Percentiles rank a stretch among this genome's conserved stretches.
phyloP scores from a whole-genome alignment of 179 eudicot species.

The Actinidia chinensis region DNA sequence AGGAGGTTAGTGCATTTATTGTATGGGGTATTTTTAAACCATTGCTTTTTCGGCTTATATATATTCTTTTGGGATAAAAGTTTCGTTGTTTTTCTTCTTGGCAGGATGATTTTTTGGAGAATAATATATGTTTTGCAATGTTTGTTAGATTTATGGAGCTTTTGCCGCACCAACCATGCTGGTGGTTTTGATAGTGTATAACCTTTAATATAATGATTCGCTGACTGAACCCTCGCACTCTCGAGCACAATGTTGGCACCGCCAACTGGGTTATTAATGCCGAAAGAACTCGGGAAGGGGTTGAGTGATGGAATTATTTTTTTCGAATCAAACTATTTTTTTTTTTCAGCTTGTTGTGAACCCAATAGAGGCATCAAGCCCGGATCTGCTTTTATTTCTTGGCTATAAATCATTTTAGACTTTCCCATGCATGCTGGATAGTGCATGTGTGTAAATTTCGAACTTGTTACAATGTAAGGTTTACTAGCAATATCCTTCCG shows the following conservation, averaged over 20 bases:
- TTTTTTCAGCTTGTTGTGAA: not conserved
- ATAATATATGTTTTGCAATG: constrained; percentile 83
- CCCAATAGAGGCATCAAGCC: too few species aligned
- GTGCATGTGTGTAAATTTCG: too few species aligned
- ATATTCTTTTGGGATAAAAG: not conserved
- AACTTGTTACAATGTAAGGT: too few species aligned
- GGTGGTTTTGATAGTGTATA: too few species aligned
- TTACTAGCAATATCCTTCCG: too few species aligned
- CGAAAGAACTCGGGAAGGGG: too few species aligned
- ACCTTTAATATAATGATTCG: not conserved
- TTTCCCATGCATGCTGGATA: too few species aligned
- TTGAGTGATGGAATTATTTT: not conserved
- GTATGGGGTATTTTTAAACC: not conserved
- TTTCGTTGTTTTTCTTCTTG: constrained; percentile 17
- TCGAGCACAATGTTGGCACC: not conserved
- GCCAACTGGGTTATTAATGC: too few species aligned
- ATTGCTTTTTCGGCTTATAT: not conserved
- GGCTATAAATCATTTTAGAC: too few species aligned
- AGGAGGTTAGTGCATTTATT: constrained; percentile 59
- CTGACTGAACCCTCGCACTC: not conserved
- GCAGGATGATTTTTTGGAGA: constrained; percentile 85
- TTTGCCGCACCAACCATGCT: constrained; percentile 67
- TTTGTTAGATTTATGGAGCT: constrained; percentile 75
- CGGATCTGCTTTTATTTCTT: too few species aligned
- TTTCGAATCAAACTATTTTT: not conserved